Base-by-base conservation (phyloP, 2,329 filamentous ascomycete species). In the Colletotrichum sp. region DNA sequence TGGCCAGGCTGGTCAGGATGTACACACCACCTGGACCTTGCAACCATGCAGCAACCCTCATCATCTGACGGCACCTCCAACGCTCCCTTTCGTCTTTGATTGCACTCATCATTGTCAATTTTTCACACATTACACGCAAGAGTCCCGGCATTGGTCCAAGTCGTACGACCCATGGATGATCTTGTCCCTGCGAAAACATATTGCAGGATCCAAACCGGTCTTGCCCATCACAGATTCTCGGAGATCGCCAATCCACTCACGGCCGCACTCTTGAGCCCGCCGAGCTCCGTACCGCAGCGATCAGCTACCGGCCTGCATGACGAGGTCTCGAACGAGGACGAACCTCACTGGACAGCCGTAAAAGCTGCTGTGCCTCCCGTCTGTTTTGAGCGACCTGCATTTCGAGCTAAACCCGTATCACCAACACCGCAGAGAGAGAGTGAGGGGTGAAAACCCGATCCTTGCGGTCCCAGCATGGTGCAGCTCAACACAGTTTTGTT, bases 341-440 rank as follows among this genome's bases (percentile, higher is more conserved):
- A 76, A 32, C 48, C 36, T 64, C 55, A 56, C 34, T 58, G 43
- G 73, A 26, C 18, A 56, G 21, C 60, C n/a, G 43, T 52, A 68
- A 30, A 36, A 38, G 62, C 48, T 75, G 71, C 62, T 75, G 64
- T 75, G 66, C 61, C 60, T 73, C 73, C 43, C 52, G 30, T 52
- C 76, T 64, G 26, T 26, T 77, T 76, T 64, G 69, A 36, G 70
- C 73, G 58, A 73, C 61, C 21, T 76, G 73, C 76, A 77, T 77
- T 24, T 55, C 61, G 55, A 62, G 69, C 73, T 71, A 71, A 73
- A 75, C 71, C 71, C 66, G 73, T 73, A 69, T 69, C 65, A 76
- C 70, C 58, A 38, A 36, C 56, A 62, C 60, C 73, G 43, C n/a
- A 52, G 6, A 52, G 43, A 52, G 32, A 34, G 38, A 43, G 43